Conservation (phyloP, 2,329 filamentous ascomycete genomes). For the Hawksworthiomyces lignivorus region DNA sequence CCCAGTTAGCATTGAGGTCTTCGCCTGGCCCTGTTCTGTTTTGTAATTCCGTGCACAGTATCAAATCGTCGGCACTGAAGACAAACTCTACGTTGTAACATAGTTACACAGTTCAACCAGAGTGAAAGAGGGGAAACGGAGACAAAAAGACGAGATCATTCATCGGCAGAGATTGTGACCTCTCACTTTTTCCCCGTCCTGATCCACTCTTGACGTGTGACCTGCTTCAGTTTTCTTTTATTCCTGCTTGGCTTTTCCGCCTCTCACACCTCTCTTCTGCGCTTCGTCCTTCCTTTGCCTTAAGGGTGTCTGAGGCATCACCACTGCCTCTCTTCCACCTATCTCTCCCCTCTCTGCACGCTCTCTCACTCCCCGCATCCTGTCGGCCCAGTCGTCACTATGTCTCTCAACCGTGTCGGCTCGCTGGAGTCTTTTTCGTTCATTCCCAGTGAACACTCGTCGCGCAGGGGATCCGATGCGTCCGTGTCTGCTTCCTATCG, state of each 20-base stretch:
- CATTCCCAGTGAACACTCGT: constrained; percentile 28
- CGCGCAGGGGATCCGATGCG: constrained; percentile 36
- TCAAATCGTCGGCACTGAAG: too few species aligned
- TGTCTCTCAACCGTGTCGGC: constrained; percentile 46
- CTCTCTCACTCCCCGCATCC: not conserved
- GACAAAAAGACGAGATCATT: too few species aligned
- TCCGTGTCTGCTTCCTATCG: constrained; percentile 31
- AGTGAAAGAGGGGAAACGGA: too few species aligned
- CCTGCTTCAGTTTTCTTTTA: too few species aligned
- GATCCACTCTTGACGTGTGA: too few species aligned
- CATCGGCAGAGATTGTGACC: too few species aligned
- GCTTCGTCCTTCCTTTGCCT: not conserved
- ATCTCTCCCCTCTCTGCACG: not conserved
- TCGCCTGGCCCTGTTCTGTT: too few species aligned
- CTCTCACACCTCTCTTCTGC: not conserved
- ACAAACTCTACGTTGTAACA: too few species aligned
- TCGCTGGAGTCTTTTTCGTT: constrained; percentile 46
- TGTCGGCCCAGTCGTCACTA: constrained; percentile 17
- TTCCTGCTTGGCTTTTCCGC: not conserved
- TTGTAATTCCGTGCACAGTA: too few species aligned
- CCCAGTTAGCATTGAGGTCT: too few species aligned
- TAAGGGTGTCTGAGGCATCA: too few species aligned
- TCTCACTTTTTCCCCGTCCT: not conserved
- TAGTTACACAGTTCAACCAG: too few species aligned
- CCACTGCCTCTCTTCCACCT: not conserved